phyloP scores from a whole-genome alignment of 768 basidiomycete species.

The Piloderma croceum region DNA sequence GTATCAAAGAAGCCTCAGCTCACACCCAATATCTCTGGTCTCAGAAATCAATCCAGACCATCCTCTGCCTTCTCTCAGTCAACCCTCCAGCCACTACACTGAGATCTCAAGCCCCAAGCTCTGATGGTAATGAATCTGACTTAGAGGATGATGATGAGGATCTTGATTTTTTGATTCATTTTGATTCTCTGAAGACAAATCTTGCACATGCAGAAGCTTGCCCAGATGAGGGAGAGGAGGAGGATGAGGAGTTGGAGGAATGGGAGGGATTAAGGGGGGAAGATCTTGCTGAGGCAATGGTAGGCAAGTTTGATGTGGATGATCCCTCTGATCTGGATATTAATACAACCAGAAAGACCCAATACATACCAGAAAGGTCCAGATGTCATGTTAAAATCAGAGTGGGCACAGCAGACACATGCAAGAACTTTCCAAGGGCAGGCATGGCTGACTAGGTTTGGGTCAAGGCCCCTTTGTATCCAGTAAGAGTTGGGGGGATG shows the following conservation, averaged over 20 bases:
- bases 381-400: slow-evolving; percentile 15
- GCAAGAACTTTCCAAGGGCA: slow-evolving; percentile 3
- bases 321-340: not conserved
- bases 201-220: not conserved
- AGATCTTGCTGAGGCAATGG: not conserved
- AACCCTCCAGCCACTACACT: not conserved
- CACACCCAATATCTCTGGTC: slow-evolving; percentile 2
- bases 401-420: slow-evolving; percentile 10
- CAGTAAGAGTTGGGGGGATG: too few species aligned
- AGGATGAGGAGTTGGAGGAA: slow-evolving; percentile 1
- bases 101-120: not conserved
- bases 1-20: slow-evolving; percentile 7
- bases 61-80: not conserved
- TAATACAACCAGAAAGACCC: slow-evolving; percentile 2
- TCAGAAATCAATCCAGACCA: not conserved
- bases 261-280: not conserved
- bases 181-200: not conserved
- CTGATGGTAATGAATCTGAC: not conserved
- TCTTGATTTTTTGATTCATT: not conserved
- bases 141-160: not conserved
- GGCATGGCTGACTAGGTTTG: slow-evolving; percentile 6
- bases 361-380: slow-evolving; percentile 13
- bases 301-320: not conserved
- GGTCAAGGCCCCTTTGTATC: too few species aligned
- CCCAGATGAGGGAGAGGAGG: slow-evolving; percentile 4